Evolutionary conservation across 2,329 filamentous ascomycete genomes (phyloP), one percentile per base, ranked within the genome.

Genomic region (Nannizziopsis barbatae): DNA sequence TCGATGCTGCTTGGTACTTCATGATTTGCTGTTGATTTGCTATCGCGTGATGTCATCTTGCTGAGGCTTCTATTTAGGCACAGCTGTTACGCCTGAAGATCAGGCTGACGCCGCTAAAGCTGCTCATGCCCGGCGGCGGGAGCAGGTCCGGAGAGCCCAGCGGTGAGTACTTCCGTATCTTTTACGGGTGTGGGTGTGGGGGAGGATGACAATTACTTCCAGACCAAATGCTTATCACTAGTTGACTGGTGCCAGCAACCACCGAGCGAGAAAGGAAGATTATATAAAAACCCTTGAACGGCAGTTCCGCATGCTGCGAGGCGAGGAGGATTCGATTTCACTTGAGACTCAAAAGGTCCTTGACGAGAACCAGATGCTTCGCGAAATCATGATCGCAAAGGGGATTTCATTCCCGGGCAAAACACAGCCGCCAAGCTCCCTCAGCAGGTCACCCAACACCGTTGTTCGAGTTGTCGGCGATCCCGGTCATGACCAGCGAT

Each of bases 221-320:
- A 27, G 22, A 39, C 15, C 35, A 20, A 45, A n/a, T 9, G 15
- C 17, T 38, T 42, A 10, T 6, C 35, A 18, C 46, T 30, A 31
- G 30, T 42, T 41, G 11, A 41, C 14, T 39, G 10, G 10, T 31
- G 38, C 42, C 42, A 62, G 60, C 31, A 60, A 59, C 17, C 59
- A 62, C 50, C 60, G 60, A 42, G 58, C 60, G 45, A 53, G 60
- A 37, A 62, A 58, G 53, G 60, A 60, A 41, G 57, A 54, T 31
- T 62, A 62, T 50, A 53, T 62, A 43, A 59, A 59, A 47, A 54
- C 56, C 11, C 53, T 62, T 9, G 60, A 62, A 45, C 43, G 52
- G 12, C 57, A 61, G 50, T 54, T 62, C 7, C 53, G 54, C 22
- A 52, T 53, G 3, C 50, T 62, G 20, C 58, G 58, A 9, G 53